Conservation (phyloP, 2,329 filamentous ascomycete genomes). For the Cadophora gregata region DNA sequence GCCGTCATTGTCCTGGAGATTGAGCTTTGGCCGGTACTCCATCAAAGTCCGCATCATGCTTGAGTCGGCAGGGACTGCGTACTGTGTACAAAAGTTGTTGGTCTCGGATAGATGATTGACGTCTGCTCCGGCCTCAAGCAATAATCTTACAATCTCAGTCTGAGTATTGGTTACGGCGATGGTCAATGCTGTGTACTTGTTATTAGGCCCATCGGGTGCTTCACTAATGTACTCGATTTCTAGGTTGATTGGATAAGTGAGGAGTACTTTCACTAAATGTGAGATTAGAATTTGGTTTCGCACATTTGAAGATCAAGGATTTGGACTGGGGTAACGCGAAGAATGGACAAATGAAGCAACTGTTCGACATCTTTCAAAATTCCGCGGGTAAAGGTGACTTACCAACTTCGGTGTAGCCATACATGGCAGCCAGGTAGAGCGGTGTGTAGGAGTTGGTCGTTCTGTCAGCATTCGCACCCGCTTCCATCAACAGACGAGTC, state of each 20-base stretch:
- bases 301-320: background rate
- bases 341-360: background rate
- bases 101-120: constrained; percentile 26
- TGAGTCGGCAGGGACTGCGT: background rate
- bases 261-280: constrained; percentile 21
- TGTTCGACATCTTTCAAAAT: background rate
- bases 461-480: background rate
- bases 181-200: constrained; percentile 27
- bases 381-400: background rate
- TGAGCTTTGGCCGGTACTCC: constrained; percentile 13
- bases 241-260: constrained; percentile 22
- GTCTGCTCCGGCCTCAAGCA: constrained; percentile 31
- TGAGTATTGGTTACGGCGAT: constrained; percentile 20
- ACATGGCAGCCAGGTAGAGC: constrained; percentile 6
- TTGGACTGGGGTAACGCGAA: background rate
- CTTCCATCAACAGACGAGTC: constrained; percentile 2
- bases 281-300: background rate
- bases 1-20: background rate
- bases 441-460: background rate
- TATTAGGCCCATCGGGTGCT: constrained; percentile 11
- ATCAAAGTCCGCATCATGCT: constrained; percentile 10
- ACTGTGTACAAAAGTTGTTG: background rate
- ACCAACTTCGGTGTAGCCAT: constrained; percentile 3
- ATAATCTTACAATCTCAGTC: constrained; percentile 22
- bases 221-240: constrained; percentile 22